Base-by-base conservation (phyloP, 495 filamentous ascomycete genomes). In the Echria macrotheca region DNA sequence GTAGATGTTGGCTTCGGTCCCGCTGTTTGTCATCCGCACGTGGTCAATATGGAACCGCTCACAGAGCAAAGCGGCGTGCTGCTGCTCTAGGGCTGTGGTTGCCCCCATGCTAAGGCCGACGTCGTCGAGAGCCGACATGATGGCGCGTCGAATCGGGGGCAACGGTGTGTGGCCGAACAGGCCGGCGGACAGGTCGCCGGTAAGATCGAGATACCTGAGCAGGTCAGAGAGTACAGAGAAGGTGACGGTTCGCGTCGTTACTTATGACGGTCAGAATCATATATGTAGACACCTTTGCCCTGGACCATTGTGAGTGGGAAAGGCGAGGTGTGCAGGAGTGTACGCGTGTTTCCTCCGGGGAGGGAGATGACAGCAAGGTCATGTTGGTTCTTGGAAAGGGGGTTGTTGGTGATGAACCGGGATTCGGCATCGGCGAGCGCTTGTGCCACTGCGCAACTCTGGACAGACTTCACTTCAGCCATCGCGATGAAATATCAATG, bases 341-440 rank as follows among this genome's bases (percentile, higher is more conserved):
- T 76, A 14, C 81, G 65, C 10, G 81, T 84, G 55, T 83, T 84
- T 32, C 81, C 81, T 12, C 81, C 80, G 0, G 81, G 81, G 3
- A 82, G 60, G 32, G 63, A 55, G 25, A 64, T 25, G 17, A 59
- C 47, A 15, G 76, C 73, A 25, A 61, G 47, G 14, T 67, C 57
- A 38, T 74, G 66, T 5, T 66, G 58, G 8, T 52, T 45, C 14
- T 64, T 48, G 55, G 71, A 74, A 9, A 44, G 32, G 1, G 63
- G 59, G 55, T 75, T 72, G 26, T 54, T 45, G 21, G 57, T 21
- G 15, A 55, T 52, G 44, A 63, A 71, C 10, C 66, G 55, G 4
- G 51, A 54, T 41, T 60, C 51, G 5, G 69, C 67, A 5, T 56
- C 59, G 3, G 25, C 9, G 28, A 69, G 61, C 14, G 67, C 68